phyloP scores from a whole-genome alignment of 148 eudicot genomes.

The Amaranthus hypochondriacus region DNA sequence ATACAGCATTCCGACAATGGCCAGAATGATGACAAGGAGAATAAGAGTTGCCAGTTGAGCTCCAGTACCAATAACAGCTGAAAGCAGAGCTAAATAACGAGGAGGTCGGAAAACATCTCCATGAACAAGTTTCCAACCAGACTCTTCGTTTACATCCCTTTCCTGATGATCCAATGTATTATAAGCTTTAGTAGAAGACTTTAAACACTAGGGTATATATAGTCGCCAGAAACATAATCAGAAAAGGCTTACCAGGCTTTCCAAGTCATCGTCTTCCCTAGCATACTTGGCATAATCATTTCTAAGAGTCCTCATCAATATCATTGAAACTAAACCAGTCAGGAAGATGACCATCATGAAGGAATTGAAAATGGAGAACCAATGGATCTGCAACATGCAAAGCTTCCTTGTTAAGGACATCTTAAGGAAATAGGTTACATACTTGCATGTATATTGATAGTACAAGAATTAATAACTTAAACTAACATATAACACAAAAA shows the following conservation, averaged over 20 bases:
- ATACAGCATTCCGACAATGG: conserved; percentile 75
- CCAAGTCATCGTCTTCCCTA: conserved; percentile 90
- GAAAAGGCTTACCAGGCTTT: conserved; percentile 55
- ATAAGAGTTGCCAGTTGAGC: conserved; percentile 77
- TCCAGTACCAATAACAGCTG: conserved; percentile 80
- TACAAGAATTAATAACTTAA: background rate
- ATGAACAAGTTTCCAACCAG: conserved; percentile 82
- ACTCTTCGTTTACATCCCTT: conserved; percentile 88
- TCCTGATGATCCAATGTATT: conserved; percentile 37
- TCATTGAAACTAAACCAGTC: conserved; percentile 86
- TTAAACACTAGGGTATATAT: background rate
- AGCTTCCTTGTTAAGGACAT: background rate
- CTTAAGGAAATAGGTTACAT: too few species aligned
- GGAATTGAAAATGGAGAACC: conserved; percentile 90
- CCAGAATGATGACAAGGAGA: conserved; percentile 72
- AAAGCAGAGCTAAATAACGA: conserved; percentile 53
- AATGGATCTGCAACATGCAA: conserved; percentile 65
- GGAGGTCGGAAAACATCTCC: conserved; percentile 89
- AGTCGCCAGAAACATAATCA: conserved; percentile 1
- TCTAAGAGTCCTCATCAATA: conserved; percentile 83
- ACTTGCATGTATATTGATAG: background rate
- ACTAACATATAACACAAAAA: background rate
- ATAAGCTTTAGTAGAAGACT: conserved; percentile 18
- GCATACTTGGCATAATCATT: conserved; percentile 95
- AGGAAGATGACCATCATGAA: conserved; percentile 97